Percentiles rank a stretch among this genome's conserved stretches.
These are phyloP conservation scores for Hyaloraphidium curvatum DNA, from an alignment of 192 early-diverging fungal genomes.

Conservation along the genomic window DNA sequence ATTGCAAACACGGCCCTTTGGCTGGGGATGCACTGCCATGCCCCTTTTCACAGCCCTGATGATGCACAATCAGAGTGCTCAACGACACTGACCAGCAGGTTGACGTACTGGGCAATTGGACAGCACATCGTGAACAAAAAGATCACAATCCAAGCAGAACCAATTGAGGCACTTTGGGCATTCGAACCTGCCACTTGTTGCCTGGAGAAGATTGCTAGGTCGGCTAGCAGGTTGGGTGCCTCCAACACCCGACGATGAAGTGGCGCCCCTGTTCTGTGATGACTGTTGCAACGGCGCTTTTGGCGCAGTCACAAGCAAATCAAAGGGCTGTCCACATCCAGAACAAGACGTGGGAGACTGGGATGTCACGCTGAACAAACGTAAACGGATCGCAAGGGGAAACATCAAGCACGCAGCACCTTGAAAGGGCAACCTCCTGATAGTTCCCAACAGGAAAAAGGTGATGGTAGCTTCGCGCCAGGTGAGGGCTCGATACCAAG, in stretches of 20 bases:
- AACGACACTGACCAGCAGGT: too few species aligned
- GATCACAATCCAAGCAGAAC: conserved; percentile 83
- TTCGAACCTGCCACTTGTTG: conserved; percentile 30
- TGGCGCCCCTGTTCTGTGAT: conserved; percentile 8
- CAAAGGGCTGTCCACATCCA: conserved; percentile 10
- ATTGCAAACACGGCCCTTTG: too few species aligned
- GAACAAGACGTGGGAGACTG: too few species aligned
- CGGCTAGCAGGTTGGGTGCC: conserved; percentile 4
- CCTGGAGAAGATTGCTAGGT: background rate
- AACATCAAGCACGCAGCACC: background rate
- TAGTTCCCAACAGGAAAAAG: conserved; percentile 81
- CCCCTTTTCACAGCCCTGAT: too few species aligned
- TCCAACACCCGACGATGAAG: conserved; percentile 6
- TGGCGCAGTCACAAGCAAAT: conserved; percentile 16
- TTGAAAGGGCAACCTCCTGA: conserved; percentile 28
- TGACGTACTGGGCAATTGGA: conserved; percentile 83
- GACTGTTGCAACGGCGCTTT: conserved; percentile 6
- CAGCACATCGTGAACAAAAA: conserved; percentile 79
- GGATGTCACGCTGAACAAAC: background rate
- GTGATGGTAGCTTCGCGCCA: conserved; percentile 86
- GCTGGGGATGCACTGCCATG: too few species aligned
- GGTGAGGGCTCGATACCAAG: conserved; percentile 68
- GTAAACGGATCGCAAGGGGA: background rate
- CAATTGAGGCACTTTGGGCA: conserved; percentile 57
- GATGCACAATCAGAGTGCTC: too few species aligned